Base-by-base conservation (phyloP, 768 basidiomycete genomes). In the Mycena alexandri region DNA sequence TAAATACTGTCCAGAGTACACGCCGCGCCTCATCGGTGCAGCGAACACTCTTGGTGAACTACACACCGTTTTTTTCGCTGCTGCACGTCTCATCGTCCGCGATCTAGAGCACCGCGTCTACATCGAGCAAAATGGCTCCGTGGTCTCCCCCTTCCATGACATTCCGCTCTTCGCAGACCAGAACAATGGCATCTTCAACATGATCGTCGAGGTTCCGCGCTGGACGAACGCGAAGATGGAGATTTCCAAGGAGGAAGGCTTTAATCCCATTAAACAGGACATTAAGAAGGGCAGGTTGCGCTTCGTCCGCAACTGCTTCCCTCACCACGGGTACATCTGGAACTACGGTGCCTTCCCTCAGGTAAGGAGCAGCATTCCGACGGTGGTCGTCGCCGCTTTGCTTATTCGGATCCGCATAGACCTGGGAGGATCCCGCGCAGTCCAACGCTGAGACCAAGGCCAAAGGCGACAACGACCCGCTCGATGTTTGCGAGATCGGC, bases 201-300 rank as follows among this genome's bases (percentile, higher is more conserved):
- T 99, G 95, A 85, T 98, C 80, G 96, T 98, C 82, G 95, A 98
- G 83, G 89, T 97, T 63, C 98, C 98, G 54, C 93, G 98, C 76
- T 99, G 98, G 98, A 98, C 96, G 80, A 98, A 99, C 86, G 98
- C 98, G 60, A 99, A 99, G 88, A 93, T 99, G 93, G 98, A 99
- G 83, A 98, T 98, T 80, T 97, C 88, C 81, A 99, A 98, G 82
- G 96, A 98, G 75, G 97, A 99, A 80, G 61, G 89, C n/a, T 95
- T 99, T 90, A 99, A 99, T 84, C 98, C 98, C 75, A 98, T 99
- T 92, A 97, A 98, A 81, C 98, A 99, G 84, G 97, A 99, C 80
- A 91, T 93, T 80, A 99, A 98, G 85, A 95, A 94, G 83, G 95
- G 95, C 75, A 94, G 93, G 77, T 84, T 99, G 80, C 93, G 98